Evolutionary conservation across 352 stramenopile genomes (phyloP).

Genomic region (Blastocystis sp.): DNA sequence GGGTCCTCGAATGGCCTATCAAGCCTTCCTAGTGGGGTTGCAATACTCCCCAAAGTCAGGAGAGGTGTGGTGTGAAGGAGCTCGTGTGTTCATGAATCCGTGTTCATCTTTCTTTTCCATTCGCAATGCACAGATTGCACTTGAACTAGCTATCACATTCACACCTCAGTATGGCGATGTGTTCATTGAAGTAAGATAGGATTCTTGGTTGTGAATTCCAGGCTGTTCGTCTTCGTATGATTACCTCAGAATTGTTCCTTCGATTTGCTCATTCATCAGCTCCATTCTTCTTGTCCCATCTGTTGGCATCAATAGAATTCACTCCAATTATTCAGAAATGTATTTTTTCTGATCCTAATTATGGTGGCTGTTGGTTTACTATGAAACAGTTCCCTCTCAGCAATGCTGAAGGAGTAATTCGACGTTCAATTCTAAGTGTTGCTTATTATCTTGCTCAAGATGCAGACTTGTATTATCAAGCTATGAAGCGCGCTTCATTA

Average conservation of each 20-base stretch:
- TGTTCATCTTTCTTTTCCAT: neutral
- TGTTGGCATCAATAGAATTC: slow-evolving; percentile 1
- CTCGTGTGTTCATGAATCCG: slow-evolving; percentile 48
- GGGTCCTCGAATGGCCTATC: neutral
- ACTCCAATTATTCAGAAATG: slow-evolving; percentile 33
- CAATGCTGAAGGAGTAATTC: slow-evolving; percentile 20
- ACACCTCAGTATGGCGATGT: slow-evolving; percentile 56
- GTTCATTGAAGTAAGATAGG: slow-evolving; percentile 31
- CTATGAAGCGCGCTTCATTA: neutral
- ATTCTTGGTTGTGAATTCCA: neutral
- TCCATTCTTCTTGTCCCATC: neutral
- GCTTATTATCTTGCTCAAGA: slow-evolving; percentile 15
- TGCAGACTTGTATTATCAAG: slow-evolving; percentile 39
- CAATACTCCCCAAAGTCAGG: neutral
- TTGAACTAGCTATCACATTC: slow-evolving; percentile 31
- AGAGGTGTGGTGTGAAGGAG: slow-evolving; percentile 60
- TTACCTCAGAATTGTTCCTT: neutral
- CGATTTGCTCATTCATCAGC: neutral
- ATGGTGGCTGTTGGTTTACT: slow-evolving; percentile 45
- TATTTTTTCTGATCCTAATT: slow-evolving; percentile 38
- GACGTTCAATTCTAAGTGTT: slow-evolving; percentile 15
- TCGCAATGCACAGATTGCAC: neutral
- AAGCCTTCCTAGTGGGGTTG: neutral
- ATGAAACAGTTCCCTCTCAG: slow-evolving; percentile 43
- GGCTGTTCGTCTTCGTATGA: slow-evolving; percentile 44